Evolutionary conservation across 306 rosid species (phyloP).

Genomic region (Malus sieversii): DNA sequence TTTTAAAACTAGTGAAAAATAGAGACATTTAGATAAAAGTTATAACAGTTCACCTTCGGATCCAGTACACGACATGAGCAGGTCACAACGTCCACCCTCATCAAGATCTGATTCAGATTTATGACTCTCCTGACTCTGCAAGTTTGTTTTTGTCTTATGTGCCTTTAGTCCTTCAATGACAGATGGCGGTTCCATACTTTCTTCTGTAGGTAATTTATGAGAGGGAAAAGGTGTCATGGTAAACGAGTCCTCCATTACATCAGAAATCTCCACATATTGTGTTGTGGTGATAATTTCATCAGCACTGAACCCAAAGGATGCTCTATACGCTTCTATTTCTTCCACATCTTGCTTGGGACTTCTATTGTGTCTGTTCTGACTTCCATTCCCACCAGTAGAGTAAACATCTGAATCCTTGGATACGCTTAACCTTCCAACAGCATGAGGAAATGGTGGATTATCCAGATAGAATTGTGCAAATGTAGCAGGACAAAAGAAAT

Average conservation of each 20-base stretch:
- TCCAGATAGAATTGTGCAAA: constrained; percentile 95
- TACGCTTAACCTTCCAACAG: constrained; percentile 92
- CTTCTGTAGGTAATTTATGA: constrained; percentile 48
- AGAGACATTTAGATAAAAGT: constrained; percentile 13
- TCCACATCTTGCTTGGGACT: constrained; percentile 96
- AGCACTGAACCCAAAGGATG: constrained; percentile 99
- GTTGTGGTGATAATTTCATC: constrained; percentile 87
- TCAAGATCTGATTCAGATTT: constrained; percentile 35
- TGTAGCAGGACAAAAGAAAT: constrained; percentile 97
- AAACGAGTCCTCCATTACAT: constrained; percentile 88
- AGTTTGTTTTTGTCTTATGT: constrained; percentile 35
- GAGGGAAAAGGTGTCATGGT: constrained; percentile 76
- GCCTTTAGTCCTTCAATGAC: constrained; percentile 47
- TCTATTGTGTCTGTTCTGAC: constrained; percentile 64
- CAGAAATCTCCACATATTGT: constrained; percentile 91
- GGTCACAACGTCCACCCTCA: constrained; percentile 33
- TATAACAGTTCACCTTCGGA: constrained; percentile 50
- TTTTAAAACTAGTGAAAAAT: constrained; percentile 15
- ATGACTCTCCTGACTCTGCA: constrained; percentile 33
- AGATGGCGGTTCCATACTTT: constrained; percentile 44
- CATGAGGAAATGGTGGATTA: constrained; percentile 90
- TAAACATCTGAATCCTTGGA: constrained; percentile 92
- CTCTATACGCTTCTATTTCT: constrained; percentile 95
- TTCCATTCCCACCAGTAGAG: constrained; percentile 68
- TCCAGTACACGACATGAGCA: constrained; percentile 33